phyloP scores from a whole-genome alignment of 2,329 filamentous ascomycete species.

The Scolecobasidium constrictum region DNA sequence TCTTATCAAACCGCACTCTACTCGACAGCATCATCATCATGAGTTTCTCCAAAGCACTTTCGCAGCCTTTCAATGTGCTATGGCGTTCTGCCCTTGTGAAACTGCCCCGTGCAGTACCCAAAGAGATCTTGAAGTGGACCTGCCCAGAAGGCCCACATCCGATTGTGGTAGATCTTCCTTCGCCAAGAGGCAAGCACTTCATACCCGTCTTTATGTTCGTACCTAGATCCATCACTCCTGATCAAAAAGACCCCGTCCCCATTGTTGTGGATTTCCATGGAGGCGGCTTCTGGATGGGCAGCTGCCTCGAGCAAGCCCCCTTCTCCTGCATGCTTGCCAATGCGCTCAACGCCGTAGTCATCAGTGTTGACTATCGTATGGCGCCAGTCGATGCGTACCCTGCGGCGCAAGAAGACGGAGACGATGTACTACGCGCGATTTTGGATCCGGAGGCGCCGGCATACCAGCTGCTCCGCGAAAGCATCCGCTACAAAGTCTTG shows the following conservation, averaged over 20 bases:
- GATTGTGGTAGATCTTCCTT: slow-evolving; percentile 29
- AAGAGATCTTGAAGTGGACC: slow-evolving; percentile 26
- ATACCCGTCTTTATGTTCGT: slow-evolving; percentile 32
- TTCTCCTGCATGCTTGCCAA: slow-evolving; percentile 36
- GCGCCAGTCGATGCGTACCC: slow-evolving; percentile 37
- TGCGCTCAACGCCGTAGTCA: slow-evolving; percentile 30
- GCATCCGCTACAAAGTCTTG: slow-evolving; percentile 24
- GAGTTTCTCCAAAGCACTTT: slow-evolving; percentile 12
- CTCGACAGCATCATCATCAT: too few relatives aligned
- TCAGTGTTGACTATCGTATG: slow-evolving; percentile 38
- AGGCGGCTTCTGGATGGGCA: slow-evolving; percentile 33
- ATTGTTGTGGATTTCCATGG: slow-evolving; percentile 33
- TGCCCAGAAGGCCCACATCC: slow-evolving; percentile 30
- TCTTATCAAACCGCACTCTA: too few relatives aligned
- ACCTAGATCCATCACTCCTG: slow-evolving; percentile 21
- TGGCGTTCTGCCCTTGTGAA: slow-evolving; percentile 27
- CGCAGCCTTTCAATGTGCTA: slow-evolving; percentile 24
- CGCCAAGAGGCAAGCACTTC: slow-evolving; percentile 21
- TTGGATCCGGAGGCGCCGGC: slow-evolving; percentile 23
- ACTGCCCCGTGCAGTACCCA: slow-evolving; percentile 25
- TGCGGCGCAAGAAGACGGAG: slow-evolving; percentile 35
- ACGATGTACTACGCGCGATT: slow-evolving; percentile 33
- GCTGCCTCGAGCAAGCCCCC: slow-evolving; percentile 32
- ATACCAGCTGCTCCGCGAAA: slow-evolving; percentile 18
- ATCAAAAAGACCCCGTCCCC: slow-evolving; percentile 16